Conservation (phyloP, 2,329 filamentous ascomycete genomes). For the Hypoxylon sp. region DNA sequence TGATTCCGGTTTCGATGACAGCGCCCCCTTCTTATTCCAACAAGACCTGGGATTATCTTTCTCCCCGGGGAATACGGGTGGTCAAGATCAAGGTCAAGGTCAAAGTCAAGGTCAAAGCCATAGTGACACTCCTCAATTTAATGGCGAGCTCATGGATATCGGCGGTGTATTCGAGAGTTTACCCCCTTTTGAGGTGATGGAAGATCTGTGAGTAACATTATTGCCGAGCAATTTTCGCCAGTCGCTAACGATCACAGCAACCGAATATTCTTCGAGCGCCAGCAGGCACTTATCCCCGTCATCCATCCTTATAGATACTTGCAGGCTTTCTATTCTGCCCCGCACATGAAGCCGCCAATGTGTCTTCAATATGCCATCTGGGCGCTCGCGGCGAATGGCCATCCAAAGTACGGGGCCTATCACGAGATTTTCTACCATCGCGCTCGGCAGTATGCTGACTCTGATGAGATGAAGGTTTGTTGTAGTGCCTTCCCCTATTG, state of each 20-base stretch:
- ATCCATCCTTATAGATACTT: slow-evolving; percentile 80
- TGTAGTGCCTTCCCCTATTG: no score
- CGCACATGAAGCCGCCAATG: slow-evolving; percentile 81
- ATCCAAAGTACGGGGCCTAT: slow-evolving; percentile 75
- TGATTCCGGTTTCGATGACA: slow-evolving; percentile 24
- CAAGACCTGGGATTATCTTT: slow-evolving; percentile 25
- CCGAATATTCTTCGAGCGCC: slow-evolving; percentile 76
- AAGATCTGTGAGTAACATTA: slow-evolving; percentile 72
- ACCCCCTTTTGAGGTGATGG: slow-evolving; percentile 79
- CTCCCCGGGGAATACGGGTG: slow-evolving; percentile 24
- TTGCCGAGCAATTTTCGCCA: slow-evolving; percentile 1
- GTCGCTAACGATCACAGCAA: slow-evolving; percentile 59
- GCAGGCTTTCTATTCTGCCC: slow-evolving; percentile 74
- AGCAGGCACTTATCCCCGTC: slow-evolving; percentile 77
- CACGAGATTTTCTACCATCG: slow-evolving; percentile 84
- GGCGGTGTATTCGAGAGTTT: slow-evolving; percentile 80
- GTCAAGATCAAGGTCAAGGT: slow-evolving; percentile 30
- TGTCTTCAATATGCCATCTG: slow-evolving; percentile 90
- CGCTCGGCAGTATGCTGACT: slow-evolving; percentile 82
- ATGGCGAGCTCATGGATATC: slow-evolving; percentile 73
- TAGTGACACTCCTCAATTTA: slow-evolving; percentile 19
- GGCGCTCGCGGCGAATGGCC: slow-evolving; percentile 77
- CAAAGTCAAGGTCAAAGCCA: no score
- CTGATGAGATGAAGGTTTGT: slow-evolving; percentile 81
- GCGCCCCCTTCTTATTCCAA: slow-evolving; percentile 31